phyloP scores from a whole-genome alignment of 352 stramenopile genomes.

The Phytopythium ostracodes region DNA sequence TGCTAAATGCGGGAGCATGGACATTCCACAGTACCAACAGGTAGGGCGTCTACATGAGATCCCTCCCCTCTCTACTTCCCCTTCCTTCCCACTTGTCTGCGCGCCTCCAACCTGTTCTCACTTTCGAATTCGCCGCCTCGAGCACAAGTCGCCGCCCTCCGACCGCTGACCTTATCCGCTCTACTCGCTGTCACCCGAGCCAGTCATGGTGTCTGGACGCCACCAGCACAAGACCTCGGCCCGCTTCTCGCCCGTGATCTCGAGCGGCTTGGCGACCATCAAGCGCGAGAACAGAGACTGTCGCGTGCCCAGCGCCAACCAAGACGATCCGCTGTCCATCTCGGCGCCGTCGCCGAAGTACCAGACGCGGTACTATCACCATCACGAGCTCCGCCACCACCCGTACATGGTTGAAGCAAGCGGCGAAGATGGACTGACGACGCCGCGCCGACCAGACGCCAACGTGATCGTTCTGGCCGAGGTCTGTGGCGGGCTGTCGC shows the following conservation, averaged over 20 bases:
- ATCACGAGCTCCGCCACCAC: neutral
- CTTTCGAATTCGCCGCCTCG: conserved; percentile 28
- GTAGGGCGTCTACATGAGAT: neutral
- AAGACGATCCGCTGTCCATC: neutral
- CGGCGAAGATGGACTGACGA: neutral
- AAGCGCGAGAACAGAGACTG: neutral
- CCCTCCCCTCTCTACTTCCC: no score
- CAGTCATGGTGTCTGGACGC: neutral
- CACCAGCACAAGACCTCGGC: neutral
- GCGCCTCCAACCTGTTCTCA: conserved; percentile 10
- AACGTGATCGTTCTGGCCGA: neutral
- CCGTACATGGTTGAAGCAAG: neutral
- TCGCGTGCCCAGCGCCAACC: neutral
- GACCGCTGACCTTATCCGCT: neutral
- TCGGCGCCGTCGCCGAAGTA: neutral
- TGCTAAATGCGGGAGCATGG: neutral
- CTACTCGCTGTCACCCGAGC: neutral
- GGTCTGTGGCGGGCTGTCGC: conserved; percentile 25
- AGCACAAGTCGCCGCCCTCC: conserved; percentile 10
- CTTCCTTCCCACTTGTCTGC: no score
- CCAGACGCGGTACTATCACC: neutral
- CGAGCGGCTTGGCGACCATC: neutral
- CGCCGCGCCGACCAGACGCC: neutral
- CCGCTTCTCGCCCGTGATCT: neutral
- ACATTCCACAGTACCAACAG: neutral